A percentile compares a stretch with the other conserved stretches of the same genome.
Evolutionary conservation across 2,329 filamentous ascomycete genomes (phyloP).

Genomic region (Penicillium sclerotigenum): DNA sequence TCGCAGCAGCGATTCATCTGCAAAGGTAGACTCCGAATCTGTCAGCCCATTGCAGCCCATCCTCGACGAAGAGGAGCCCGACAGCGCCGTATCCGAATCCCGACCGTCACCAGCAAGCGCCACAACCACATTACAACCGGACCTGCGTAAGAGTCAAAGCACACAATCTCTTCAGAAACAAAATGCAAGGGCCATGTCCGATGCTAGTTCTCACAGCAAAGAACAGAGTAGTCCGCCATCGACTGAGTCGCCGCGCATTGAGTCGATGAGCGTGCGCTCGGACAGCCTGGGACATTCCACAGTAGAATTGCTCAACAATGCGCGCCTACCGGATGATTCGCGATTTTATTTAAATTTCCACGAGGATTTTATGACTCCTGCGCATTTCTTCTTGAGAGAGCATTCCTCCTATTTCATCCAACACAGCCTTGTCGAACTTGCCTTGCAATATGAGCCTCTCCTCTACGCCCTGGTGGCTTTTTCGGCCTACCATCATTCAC

Average conservation of each 20-base stretch:
- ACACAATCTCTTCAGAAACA: constrained; percentile 31
- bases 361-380: constrained; percentile 69
- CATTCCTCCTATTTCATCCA: constrained; percentile 72
- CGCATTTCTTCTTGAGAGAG: constrained; percentile 76
- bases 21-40: constrained; percentile 46
- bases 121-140: constrained; percentile 20
- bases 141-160: constrained; percentile 29
- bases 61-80: constrained; percentile 45
- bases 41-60: constrained; percentile 39
- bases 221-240: constrained; percentile 53
- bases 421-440: constrained; percentile 66
- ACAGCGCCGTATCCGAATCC: constrained; percentile 23
- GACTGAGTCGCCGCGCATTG: constrained; percentile 46
- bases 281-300: constrained; percentile 29
- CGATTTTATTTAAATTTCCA: constrained; percentile 78
- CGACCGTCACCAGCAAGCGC: constrained; percentile 23
- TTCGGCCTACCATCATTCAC: constrained; percentile 77
- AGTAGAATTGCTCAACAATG: constrained; percentile 27
- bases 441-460: constrained; percentile 73
- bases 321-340: constrained; percentile 58
- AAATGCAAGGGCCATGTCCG: constrained; percentile 26
- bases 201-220: constrained; percentile 40
- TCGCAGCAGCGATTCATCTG: constrained; percentile 51
- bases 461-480: constrained; percentile 86
- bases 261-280: constrained; percentile 35